A percentile compares a stretch with the other conserved stretches of the same genome.
Evolutionary conservation across 2,329 filamentous ascomycete genomes (phyloP).

Genomic region (Epichloe typhina): DNA sequence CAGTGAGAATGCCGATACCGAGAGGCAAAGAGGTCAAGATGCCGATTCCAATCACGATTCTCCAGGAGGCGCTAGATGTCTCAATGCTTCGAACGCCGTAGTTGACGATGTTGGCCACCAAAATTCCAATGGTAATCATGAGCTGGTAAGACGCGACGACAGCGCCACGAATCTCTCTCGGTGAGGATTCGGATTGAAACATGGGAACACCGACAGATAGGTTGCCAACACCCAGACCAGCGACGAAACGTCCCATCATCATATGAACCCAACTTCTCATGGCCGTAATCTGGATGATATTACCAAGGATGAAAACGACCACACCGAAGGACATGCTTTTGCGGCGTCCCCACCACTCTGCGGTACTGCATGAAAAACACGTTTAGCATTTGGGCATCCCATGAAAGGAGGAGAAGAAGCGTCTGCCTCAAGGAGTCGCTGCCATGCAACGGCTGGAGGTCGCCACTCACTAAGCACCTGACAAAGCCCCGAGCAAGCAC

Average conservation of each 20-base stretch:
- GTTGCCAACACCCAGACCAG: constrained; percentile 54
- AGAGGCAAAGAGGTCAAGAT: constrained; percentile 40
- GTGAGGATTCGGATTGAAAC: constrained; percentile 52
- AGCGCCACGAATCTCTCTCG: constrained; percentile 48
- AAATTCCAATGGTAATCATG: constrained; percentile 60
- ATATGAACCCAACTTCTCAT: constrained; percentile 48
- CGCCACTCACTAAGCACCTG: constrained; percentile 30
- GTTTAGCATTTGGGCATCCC: neutral
- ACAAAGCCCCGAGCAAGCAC: constrained; percentile 39
- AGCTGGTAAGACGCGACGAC: constrained; percentile 61
- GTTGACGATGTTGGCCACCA: constrained; percentile 41
- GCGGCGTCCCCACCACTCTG: constrained; percentile 45
- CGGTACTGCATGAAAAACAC: constrained; percentile 21
- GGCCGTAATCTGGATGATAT: constrained; percentile 52
- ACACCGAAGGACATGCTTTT: constrained; percentile 40
- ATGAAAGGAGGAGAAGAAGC: neutral
- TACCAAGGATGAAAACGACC: constrained; percentile 48
- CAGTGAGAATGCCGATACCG: constrained; percentile 35
- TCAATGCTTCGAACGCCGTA: constrained; percentile 33
- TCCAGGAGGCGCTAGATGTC: constrained; percentile 38
- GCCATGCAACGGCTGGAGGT: neutral
- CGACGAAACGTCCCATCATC: constrained; percentile 51
- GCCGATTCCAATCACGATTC: constrained; percentile 45
- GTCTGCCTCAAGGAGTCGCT: neutral
- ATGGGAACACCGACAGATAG: constrained; percentile 53